Evolutionary conservation across 306 rosid genomes (phyloP).

Genomic region (Glycine latifolia): DNA sequence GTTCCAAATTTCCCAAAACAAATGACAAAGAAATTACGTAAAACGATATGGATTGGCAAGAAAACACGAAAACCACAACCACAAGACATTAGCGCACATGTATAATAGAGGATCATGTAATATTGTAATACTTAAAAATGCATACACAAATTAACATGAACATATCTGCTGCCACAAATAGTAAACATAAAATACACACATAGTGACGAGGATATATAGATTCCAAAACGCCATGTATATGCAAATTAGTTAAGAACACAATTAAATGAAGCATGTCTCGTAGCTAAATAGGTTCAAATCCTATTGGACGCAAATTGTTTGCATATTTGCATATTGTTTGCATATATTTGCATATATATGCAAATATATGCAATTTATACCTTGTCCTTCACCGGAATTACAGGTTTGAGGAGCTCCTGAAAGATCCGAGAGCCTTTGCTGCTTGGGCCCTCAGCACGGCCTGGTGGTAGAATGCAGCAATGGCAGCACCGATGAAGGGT

Average conservation of each 20-base stretch:
- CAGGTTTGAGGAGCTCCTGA: constrained; percentile 53
- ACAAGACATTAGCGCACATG: constrained; percentile 4
- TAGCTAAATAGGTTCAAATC: background rate
- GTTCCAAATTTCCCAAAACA: background rate
- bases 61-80: constrained; percentile 4
- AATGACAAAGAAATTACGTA: background rate
- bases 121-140: background rate
- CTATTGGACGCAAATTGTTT: too few relatives aligned
- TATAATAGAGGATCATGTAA: constrained; percentile 4
- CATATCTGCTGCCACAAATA: constrained; percentile 9
- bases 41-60: background rate
- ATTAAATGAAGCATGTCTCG: background rate
- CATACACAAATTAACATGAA: constrained; percentile 27
- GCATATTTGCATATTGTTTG: too few relatives aligned
- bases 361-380: too few relatives aligned
- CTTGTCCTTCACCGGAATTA: constrained; percentile 8
- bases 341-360: too few relatives aligned
- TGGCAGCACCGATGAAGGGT: constrained; percentile 59
- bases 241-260: background rate
- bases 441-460: constrained; percentile 57
- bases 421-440: constrained; percentile 57
- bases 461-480: constrained; percentile 63
- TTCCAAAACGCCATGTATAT: constrained; percentile 41
- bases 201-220: constrained; percentile 36
- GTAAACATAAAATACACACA: constrained; percentile 9